Conservation (phyloP, 2,329 filamentous ascomycete species). For the Aquanectria penicillioides region DNA sequence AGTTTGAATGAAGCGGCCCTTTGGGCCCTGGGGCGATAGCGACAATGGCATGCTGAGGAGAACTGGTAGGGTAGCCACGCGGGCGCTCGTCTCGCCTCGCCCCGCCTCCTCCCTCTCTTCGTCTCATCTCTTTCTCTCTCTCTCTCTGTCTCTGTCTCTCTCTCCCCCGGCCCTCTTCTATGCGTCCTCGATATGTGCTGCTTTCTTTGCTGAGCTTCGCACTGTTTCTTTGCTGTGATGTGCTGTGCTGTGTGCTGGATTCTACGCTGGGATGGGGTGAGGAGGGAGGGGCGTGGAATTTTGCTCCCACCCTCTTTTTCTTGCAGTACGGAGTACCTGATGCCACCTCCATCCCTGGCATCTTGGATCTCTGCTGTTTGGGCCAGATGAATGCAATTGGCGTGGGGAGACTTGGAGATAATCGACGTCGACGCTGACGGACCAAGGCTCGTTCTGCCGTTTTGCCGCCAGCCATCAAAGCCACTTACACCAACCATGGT, state of each 20-base stretch:
- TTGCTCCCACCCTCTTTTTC: background rate
- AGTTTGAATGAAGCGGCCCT: background rate
- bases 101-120: background rate
- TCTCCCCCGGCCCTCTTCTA: too few relatives aligned
- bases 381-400: too few relatives aligned
- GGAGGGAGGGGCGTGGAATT: too few relatives aligned
- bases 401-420: too few relatives aligned
- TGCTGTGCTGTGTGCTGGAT: background rate
- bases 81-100: background rate
- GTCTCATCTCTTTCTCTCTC: background rate
- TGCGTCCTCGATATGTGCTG: too few relatives aligned
- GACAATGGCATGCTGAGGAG: background rate
- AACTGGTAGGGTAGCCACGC: background rate
- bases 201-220: too few relatives aligned
- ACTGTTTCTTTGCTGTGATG: background rate
- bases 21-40: background rate
- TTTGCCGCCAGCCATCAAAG: too few relatives aligned
- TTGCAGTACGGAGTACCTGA: background rate
- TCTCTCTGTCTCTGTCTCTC: too few relatives aligned
- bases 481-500: conserved; percentile 13
- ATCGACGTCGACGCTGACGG: too few relatives aligned
- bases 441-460: too few relatives aligned
- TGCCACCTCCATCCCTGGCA: background rate
- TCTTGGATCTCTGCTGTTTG: too few relatives aligned
- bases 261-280: too few relatives aligned